Percentiles rank a stretch among this genome's conserved stretches.
Conservation (phyloP, 140 eudicot genomes). For the Anethum foeniculum region DNA sequence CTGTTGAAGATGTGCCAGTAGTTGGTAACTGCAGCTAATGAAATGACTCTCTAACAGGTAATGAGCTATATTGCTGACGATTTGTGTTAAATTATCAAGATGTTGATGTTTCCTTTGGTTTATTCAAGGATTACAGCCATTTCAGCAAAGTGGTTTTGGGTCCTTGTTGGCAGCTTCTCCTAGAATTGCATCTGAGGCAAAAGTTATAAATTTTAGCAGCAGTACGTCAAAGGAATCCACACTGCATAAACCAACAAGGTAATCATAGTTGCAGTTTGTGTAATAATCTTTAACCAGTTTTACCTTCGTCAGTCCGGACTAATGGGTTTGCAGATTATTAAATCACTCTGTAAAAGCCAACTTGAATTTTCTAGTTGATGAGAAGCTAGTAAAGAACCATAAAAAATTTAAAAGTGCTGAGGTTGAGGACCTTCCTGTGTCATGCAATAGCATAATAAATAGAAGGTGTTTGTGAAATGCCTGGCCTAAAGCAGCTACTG, state of each 20-base stretch:
- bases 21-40: constrained; percentile 12
- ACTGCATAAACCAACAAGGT: constrained; percentile 71
- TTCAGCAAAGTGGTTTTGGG: constrained; percentile 16
- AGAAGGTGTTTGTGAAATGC: background rate
- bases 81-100: background rate
- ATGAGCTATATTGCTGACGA: background rate
- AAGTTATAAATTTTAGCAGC: constrained; percentile 3
- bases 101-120: background rate
- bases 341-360: constrained; percentile 39
- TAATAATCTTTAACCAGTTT: constrained; percentile 2
- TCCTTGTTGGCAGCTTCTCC: constrained; percentile 10
- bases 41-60: constrained; percentile 27
- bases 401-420: constrained; percentile 23
- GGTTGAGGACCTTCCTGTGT: constrained; percentile 34
- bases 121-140: constrained; percentile 44
- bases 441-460: background rate
- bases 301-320: constrained; percentile 8
- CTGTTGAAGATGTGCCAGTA: constrained; percentile 14
- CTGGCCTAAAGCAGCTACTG: background rate
- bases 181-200: constrained; percentile 12
- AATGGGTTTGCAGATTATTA: constrained; percentile 41
- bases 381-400: constrained; percentile 11
- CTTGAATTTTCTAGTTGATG: constrained; percentile 21
- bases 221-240: constrained; percentile 31
- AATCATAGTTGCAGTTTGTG: constrained; percentile 3